Percentiles rank a stretch among this genome's conserved stretches.
Conservation (phyloP, 176 grass and related monocot genomes). For the Musa itinerans region DNA sequence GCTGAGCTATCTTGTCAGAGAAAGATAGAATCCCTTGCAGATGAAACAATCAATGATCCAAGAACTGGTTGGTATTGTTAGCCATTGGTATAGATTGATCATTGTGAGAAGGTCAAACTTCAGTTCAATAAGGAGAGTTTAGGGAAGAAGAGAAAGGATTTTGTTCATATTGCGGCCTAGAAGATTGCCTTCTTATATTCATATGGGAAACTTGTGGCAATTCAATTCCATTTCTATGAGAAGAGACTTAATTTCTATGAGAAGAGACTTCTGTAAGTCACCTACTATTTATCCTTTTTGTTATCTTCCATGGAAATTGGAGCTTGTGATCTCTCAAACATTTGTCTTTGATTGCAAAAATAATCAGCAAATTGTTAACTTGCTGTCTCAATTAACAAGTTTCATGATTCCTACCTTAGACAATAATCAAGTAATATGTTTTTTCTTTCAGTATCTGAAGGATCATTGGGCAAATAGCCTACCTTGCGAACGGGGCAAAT, state of each 20-base stretch:
- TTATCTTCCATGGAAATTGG: background rate
- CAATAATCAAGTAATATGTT: background rate
- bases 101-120: background rate
- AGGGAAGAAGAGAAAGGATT: background rate
- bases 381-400: background rate
- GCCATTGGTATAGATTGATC: background rate
- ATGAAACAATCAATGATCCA: background rate
- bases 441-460: background rate
- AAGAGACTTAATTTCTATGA: background rate
- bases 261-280: conserved; percentile 9
- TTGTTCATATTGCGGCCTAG: background rate
- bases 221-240: background rate
- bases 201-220: background rate
- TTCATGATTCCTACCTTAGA: background rate
- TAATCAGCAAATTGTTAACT: background rate
- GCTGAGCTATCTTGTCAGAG: background rate
- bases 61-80: too few relatives aligned
- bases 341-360: background rate
- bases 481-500: background rate
- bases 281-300: background rate
- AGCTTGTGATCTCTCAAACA: background rate
- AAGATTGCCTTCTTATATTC: background rate
- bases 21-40: background rate
- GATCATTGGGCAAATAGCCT: background rate
- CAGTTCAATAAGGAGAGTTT: background rate